A percentile compares a stretch with the other conserved stretches of the same genome.
phyloP scores from a whole-genome alignment of 768 basidiomycete genomes.

The Hericium rajendrae region DNA sequence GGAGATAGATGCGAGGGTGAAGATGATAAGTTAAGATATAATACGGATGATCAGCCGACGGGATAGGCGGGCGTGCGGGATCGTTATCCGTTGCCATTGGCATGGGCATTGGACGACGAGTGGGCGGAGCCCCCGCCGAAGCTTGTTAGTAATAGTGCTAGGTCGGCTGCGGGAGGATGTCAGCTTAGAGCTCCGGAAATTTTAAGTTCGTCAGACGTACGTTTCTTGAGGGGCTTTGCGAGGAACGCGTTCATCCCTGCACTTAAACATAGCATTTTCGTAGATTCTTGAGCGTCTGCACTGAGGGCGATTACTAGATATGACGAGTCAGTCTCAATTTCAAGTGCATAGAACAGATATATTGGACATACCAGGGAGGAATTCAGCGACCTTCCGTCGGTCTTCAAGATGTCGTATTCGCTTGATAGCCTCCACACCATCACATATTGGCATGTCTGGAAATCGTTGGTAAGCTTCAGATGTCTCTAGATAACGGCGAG shows the following conservation, averaged over 20 bases:
- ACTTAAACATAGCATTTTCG: slow-evolving; percentile 65
- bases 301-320: slow-evolving; percentile 56
- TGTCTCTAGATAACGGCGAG: neutral
- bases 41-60: neutral
- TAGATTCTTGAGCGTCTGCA: slow-evolving; percentile 70
- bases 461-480: neutral
- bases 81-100: neutral
- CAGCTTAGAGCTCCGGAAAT: neutral
- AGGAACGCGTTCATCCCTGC: slow-evolving; percentile 74
- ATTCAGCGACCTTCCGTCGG: slow-evolving; percentile 38
- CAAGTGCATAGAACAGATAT: neutral
- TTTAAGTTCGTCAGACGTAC: slow-evolving; percentile 21
- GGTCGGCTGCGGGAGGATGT: slow-evolving; percentile 30
- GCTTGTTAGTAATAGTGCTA: slow-evolving; percentile 42
- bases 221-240: slow-evolving; percentile 60
- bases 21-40: neutral
- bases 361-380: slow-evolving; percentile 43
- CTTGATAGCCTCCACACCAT: slow-evolving; percentile 69
- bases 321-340: neutral
- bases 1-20: neutral
- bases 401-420: slow-evolving; percentile 49
- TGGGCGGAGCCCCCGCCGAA: slow-evolving; percentile 23
- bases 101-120: neutral
- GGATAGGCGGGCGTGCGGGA: neutral
- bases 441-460: slow-evolving; percentile 69